Conservation (phyloP, 768 basidiomycete species). For the Asterophora parasitica region DNA sequence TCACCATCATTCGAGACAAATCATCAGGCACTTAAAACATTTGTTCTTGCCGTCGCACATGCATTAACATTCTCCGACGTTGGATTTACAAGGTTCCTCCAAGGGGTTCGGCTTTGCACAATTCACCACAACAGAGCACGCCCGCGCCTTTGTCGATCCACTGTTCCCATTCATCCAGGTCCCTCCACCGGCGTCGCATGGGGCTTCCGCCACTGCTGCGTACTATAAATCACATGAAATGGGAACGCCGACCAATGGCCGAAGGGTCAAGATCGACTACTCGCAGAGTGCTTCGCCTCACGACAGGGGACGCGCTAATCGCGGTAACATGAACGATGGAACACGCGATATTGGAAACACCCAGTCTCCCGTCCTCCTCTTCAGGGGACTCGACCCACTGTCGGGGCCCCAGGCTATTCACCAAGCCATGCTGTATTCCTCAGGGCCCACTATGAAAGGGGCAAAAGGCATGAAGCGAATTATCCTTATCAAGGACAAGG, state of each 20-base stretch:
- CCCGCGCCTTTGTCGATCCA: conserved; percentile 86
- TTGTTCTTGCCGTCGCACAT: conserved; percentile 64
- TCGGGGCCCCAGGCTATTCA: conserved; percentile 87
- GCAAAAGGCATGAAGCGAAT: conserved; percentile 86
- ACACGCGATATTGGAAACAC: conserved; percentile 92
- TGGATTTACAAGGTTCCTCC: conserved; percentile 80
- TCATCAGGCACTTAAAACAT: conserved; percentile 89
- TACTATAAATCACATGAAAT: conserved; percentile 75
- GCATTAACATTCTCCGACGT: conserved; percentile 71
- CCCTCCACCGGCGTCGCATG: conserved; percentile 87
- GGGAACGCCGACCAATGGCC: conserved; percentile 68
- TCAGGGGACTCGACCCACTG: conserved; percentile 85
- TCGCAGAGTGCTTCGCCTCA: conserved; percentile 79
- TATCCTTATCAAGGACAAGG: conserved; percentile 84
- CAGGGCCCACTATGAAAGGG: conserved; percentile 72
- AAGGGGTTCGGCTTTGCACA: conserved; percentile 98
- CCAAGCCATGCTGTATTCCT: conserved; percentile 76
- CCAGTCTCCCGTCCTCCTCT: conserved; percentile 76
- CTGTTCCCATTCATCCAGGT: conserved; percentile 89
- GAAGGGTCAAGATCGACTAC: conserved; percentile 93
- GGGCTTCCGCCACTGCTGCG: conserved; percentile 65
- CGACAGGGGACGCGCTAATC: conserved; percentile 53
- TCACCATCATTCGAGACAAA: conserved; percentile 96
- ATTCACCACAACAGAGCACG: conserved; percentile 81
- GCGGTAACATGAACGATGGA: conserved; percentile 81